A percentile compares a stretch with the other conserved stretches of the same genome.
phyloP scores from a whole-genome alignment of 257 asterid species.

The Forsythia suspensa region DNA sequence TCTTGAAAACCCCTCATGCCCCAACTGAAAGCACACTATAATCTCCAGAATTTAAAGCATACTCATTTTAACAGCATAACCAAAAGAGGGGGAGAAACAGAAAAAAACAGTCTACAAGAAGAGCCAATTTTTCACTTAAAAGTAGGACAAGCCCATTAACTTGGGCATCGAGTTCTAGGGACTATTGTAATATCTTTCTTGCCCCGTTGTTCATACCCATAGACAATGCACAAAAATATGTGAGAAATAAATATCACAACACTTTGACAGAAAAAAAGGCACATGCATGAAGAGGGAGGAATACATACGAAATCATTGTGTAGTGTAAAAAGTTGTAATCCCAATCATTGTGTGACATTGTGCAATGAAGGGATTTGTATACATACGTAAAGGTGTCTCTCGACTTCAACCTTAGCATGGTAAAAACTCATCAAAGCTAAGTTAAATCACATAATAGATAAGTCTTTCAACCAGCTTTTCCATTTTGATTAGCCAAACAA shows the following conservation, averaged over 20 bases:
- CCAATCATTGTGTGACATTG: too few relatives aligned
- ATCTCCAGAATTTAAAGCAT: not conserved
- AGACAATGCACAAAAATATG: too few relatives aligned
- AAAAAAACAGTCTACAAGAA: not conserved
- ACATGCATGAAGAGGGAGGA: too few relatives aligned
- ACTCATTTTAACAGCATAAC: not conserved
- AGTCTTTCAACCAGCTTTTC: not conserved
- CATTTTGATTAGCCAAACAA: not conserved
- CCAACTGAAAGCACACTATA: not conserved
- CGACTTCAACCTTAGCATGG: not conserved
- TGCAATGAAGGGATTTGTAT: too few relatives aligned
- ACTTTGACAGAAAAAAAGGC: too few relatives aligned
- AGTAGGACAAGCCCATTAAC: too few relatives aligned
- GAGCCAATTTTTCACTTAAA: not conserved
- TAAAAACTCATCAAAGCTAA: not conserved
- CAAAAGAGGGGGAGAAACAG: not conserved
- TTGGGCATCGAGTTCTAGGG: not conserved
- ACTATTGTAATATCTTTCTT: too few relatives aligned
- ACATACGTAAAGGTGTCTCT: not conserved
- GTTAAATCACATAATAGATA: not conserved
- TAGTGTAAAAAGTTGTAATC: too few relatives aligned
- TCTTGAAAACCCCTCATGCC: not conserved
- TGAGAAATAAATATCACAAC: too few relatives aligned
- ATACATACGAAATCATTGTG: not conserved
- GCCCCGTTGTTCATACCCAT: too few relatives aligned